Base-by-base conservation (phyloP, 2,329 filamentous ascomycete species). In the Trichoderma sp. region DNA sequence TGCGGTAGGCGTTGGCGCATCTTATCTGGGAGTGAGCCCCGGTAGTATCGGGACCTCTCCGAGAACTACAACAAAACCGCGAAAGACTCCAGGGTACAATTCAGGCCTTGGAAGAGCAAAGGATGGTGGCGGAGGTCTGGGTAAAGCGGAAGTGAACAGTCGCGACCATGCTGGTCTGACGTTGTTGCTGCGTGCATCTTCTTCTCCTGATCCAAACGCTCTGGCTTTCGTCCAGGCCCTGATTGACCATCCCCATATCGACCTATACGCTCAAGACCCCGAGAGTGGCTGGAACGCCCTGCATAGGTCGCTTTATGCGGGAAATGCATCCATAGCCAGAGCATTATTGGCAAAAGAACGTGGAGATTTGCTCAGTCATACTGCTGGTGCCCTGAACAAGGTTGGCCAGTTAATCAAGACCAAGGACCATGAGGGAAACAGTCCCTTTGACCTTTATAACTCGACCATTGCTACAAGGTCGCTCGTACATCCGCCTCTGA, bases 231-330 rank as follows among this genome's bases (percentile, higher is more conserved):
- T 94, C 24, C 85, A 89, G 71, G 90, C 92, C 13, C 84, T 99
- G 43, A 85, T 98, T 58, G 90, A 94, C 27, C 90, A 97, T 76
- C 93, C 94, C 1, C 86, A 91, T 64, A 87, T 94, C 73, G 96
- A 99, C 80, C 83, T 98, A 10, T 96, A 97, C 75, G 84, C 87
- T 2, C 94, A 97, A 77, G 96, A 99, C 79, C 83, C 85, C 8
- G 96, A 99, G 79, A 98, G 92, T 79, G 95, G 94, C 56, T 99
- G 96, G 96, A 99, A 97, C 71, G 91, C 94, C 47, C 85, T 99
- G 49, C 96, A 99, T 77, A 88, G 96, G 74, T 93, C 94, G 8
- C 84, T 98, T 53, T 98, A 97, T 77, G 89, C 90, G 74, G 95
- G 95, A 58, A 97, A 97, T 76, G 89, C 96, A 62, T 90, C 92